phyloP scores from a whole-genome alignment of 345 rosid species.

The Rhodamnia rubescens region DNA sequence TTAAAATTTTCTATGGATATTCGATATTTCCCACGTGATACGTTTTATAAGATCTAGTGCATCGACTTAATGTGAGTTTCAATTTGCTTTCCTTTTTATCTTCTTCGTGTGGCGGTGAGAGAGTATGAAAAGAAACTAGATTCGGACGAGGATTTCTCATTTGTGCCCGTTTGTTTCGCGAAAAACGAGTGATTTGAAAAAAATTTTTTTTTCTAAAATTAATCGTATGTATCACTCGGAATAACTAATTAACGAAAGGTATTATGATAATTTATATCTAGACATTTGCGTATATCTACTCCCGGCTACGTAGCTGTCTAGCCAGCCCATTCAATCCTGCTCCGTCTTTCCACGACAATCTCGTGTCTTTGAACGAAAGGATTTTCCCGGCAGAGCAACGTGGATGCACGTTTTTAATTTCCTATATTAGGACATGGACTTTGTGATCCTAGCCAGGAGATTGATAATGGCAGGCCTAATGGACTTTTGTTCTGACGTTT shows the following conservation, averaged over 20 bases:
- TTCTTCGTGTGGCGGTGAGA: not conserved
- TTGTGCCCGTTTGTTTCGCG: too few relatives aligned
- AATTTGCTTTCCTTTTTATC: not conserved
- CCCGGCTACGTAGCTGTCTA: not conserved
- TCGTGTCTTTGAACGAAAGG: not conserved
- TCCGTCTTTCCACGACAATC: not conserved
- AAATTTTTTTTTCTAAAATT: too few relatives aligned
- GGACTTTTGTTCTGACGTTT: too few relatives aligned
- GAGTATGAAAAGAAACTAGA: not conserved
- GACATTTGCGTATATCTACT: too few relatives aligned
- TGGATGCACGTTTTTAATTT: not conserved
- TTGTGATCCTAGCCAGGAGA: not conserved
- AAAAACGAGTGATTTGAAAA: too few relatives aligned
- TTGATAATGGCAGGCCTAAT: too few relatives aligned
- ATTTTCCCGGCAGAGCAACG: not conserved
- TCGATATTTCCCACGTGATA: too few relatives aligned
- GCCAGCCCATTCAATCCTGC: not conserved
- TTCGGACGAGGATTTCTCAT: not conserved
- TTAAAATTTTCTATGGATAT: too few relatives aligned
- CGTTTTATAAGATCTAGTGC: not conserved
- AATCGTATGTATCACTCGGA: too few relatives aligned
- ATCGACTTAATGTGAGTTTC: accelerated
- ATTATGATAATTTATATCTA: too few relatives aligned
- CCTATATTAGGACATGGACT: too few relatives aligned
- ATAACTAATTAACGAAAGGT: too few relatives aligned